Evolutionary conservation across 441 rosid genomes (phyloP), one percentile per base, ranked within the genome.

Genomic region (Euphorbia schlechtendalii): DNA sequence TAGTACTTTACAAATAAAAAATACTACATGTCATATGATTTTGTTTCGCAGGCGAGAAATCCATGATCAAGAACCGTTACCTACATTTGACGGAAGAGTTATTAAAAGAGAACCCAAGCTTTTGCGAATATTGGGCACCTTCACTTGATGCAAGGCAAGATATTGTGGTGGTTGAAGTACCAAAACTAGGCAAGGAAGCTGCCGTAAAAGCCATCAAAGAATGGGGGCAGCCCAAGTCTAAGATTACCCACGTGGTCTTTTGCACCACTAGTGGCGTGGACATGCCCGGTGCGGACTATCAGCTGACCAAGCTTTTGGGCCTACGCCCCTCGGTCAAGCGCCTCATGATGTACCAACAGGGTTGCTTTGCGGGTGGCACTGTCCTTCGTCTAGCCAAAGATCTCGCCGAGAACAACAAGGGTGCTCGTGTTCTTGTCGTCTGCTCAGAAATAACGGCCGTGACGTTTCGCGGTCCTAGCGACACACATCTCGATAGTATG

Each of bases 151-250:
- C 73, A 0, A 74, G 86, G 61, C 84, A 80, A 1, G 86, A 80
- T n/a, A 78, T 82, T 15, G 75, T 74, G 57, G 71, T 78, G 22
- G 74, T 63, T 0, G 84, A 80, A 43, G 36, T 78, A 1, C 86
- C 86, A 0, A 82, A 71, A 43, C 64, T 82, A 0, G 86, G 78
- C 45, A 80, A 80, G 58, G 82, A 77, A 59, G 86, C 86, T 0
- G 82, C 86, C 12, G 0, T 24, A 21, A 71, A 73, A 69, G 86
- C 86, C 64, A 69, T 82, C 53, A 79, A 79, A 63, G 80, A 77
- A 53, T 77, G 84, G 82, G 84, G 82, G 1, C 86, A 77, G 61
- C 77, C 82, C 65, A 80, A 73, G 56, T 82, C 86, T 24, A 73
- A 77, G 53, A 80, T 82, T 64, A 82, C 82, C 32, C 86, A 82